Evolutionary conservation across 345 rosid species (phyloP).

Genomic region (Eucalyptus pumila): DNA sequence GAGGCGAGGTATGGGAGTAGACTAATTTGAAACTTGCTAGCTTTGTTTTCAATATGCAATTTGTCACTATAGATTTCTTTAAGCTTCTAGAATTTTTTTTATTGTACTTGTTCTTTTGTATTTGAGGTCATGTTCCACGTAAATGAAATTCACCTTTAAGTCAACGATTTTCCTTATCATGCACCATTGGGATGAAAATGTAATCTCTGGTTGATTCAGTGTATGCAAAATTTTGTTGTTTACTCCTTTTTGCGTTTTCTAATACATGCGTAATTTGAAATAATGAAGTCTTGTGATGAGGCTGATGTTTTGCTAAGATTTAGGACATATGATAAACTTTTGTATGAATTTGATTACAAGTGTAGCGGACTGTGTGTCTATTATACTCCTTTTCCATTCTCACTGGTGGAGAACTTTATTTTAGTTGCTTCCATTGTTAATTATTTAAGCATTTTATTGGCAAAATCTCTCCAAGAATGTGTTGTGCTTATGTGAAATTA

Average conservation of each 20-base stretch:
- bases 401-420: not conserved
- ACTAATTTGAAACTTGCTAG: not conserved
- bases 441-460: not conserved
- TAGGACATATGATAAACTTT: not conserved
- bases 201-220: not conserved
- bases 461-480: not conserved
- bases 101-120: not conserved
- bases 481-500: not conserved
- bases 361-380: not conserved
- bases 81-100: not conserved
- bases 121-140: not conserved
- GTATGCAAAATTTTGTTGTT: not conserved
- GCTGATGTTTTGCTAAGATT: not conserved
- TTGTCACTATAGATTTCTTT: not conserved
- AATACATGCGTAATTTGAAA: not conserved
- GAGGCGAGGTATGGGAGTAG: conserved; percentile 47
- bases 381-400: not conserved
- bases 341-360: not conserved
- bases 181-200: not conserved
- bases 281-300: not conserved
- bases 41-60: not conserved
- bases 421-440: not conserved
- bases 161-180: not conserved
- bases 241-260: not conserved
- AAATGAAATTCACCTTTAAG: not conserved